Base-by-base conservation (phyloP, 306 rosid genomes). In the Vicia sativa region DNA sequence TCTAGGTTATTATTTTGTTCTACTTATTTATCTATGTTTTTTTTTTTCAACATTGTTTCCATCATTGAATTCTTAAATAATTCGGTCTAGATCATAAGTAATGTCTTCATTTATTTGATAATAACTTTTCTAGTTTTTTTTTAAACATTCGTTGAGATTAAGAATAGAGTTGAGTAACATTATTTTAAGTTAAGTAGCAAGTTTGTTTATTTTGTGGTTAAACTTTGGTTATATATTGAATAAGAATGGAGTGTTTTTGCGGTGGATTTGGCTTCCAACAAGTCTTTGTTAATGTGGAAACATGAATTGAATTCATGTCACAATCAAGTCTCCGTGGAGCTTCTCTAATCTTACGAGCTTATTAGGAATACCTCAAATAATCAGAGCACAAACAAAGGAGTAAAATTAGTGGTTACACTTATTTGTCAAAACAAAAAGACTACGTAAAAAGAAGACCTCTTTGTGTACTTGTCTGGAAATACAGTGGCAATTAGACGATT, bases 191-290 rank as follows among this genome's bases (percentile, higher is more conserved):
- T 57, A 6, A 54, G 1, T 48, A 6, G 14, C 53, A 8, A 55
- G 37, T 54, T 54, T 2, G 13, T 12, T 12, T 23, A 53, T 53
- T 31, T 31, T 34, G 28, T 45, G 16, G 28, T 6, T n/a, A 65
- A 16, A 67, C 23, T 48, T 65, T 13, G 7, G 9, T 9, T 58
- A 9, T 56, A 31, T 6, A 45, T 46, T 34, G n/a, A 57, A 7
- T 2, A 29, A 18, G 11, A 49, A 18, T 42, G 1, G 0, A 12
- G 28, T 10, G 9, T n/a, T 10, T 4, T 63, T 64, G 37, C 15
- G 80, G 67, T 54, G 72, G 29, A 44, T 63, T 1, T 43, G 31
- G 8, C 19, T 70, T 63, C 76, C 72, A 63, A 41, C 76, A 45
- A 63, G 72, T 35, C 49, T 37, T 37, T 60, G 13, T 65, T 57